Base-by-base conservation (phyloP, 805 yeast genomes). In the Debaryomyces castellii region DNA sequence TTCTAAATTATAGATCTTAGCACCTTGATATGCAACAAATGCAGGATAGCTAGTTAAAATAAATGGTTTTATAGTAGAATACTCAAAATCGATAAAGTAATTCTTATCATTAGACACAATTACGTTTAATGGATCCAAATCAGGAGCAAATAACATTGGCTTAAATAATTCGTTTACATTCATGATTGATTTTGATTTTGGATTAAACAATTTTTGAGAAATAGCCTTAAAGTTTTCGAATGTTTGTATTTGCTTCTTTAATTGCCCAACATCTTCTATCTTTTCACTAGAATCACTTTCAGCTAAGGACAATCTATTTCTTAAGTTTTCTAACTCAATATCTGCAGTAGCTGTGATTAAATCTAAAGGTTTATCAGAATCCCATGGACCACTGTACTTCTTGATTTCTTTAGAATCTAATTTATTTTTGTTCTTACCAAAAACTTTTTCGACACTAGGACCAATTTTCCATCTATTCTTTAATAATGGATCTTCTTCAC, bases 121-220 rank as follows among this genome's bases (percentile, higher is more conserved):
- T 7, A 89, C 88, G 60, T 92, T 92, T 80, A 91, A 75, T 18
- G 99, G 98, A 63, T 89, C 95, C 53, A 94, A 69, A 63, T 94
- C 98, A 4, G 97, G 92, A 51, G 83, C 76, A 52, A 71, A 80
- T 43, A 92, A 69, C 55, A 92, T 80, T 47, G 96, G 92, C 43
- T 82, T 76, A 56, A 87, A 77, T 36, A 89, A 66, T 46, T 83
- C 82, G 2, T 69, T 71, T 46, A 77, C 71, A 53, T 85, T 82
- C 59, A 87, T 88, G 59, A 87, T 78, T 8, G 79, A 70, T 16
- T 70, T 68, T 7, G 83, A 69, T 17, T 64, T 59, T 7, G 82
- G 70, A 39, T 81, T 76, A 59, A 91, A 73, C 51, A 92, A 71
- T 39, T 70, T 62, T 12, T 83, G 81, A 0, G 87, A 78, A 35